These are phyloP conservation scores for Vitis hybrid DNA, from an alignment of 177 flowering plant genomes.

Conservation along the genomic window DNA sequence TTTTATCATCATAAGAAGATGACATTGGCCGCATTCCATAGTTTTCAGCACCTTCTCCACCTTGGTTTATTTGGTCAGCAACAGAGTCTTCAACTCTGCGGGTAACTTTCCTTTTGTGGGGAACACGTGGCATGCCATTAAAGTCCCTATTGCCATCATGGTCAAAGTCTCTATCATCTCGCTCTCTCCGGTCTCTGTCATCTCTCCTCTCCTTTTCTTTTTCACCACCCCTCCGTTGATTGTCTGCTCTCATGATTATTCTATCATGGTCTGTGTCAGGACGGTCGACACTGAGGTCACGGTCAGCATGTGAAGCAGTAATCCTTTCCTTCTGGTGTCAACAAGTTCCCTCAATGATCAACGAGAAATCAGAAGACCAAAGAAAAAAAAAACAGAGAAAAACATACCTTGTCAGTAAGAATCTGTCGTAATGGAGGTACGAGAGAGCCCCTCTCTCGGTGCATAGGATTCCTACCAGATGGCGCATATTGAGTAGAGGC, in stretches of 20 bases:
- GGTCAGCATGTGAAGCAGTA: slow-evolving; percentile 45
- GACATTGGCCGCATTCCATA: slow-evolving; percentile 38
- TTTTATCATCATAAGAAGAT: slow-evolving; percentile 56
- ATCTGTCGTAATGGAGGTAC: slow-evolving; percentile 47
- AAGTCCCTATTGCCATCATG: slow-evolving; percentile 46
- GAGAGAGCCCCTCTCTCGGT: slow-evolving; percentile 55
- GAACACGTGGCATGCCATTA: slow-evolving; percentile 37
- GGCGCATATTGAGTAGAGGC: slow-evolving; percentile 42
- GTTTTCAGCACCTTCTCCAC: slow-evolving; percentile 50
- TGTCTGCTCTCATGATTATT: slow-evolving; percentile 35
- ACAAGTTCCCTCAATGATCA: slow-evolving; percentile 11
- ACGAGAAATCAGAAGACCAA: slow-evolving; percentile 1
- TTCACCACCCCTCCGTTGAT: slow-evolving; percentile 54
- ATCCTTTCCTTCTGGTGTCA: slow-evolving; percentile 59
- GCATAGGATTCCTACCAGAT: slow-evolving; percentile 44
- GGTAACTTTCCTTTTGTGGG: slow-evolving; percentile 46
- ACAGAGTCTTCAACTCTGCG: slow-evolving; percentile 46
- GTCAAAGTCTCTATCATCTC: slow-evolving; percentile 59
- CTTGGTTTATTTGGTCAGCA: slow-evolving; percentile 50
- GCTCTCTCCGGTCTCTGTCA: slow-evolving; percentile 54
- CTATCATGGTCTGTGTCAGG: slow-evolving; percentile 61
- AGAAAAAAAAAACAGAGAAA: not conserved
- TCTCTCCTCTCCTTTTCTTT: slow-evolving; percentile 63
- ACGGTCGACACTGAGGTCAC: slow-evolving; percentile 54
- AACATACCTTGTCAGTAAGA: slow-evolving; percentile 60